Conservation (phyloP, 2,329 filamentous ascomycete species). For the Cladosporium colombiae region DNA sequence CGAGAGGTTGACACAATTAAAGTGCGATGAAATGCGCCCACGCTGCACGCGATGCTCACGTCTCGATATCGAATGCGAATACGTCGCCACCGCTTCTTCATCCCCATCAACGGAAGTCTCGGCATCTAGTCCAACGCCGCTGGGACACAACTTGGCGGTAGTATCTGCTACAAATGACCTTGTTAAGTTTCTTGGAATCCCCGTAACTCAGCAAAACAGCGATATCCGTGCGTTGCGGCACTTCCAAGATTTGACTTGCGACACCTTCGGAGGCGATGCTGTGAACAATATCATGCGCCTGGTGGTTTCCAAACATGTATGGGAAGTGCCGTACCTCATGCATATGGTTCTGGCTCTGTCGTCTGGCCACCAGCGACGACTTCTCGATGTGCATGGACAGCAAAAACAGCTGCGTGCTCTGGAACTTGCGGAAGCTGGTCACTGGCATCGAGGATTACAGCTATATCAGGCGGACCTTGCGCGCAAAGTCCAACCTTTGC, state of each 20-base stretch:
- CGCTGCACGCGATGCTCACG: conserved; percentile 22
- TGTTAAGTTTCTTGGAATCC: conserved; percentile 6
- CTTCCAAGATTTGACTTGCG: conserved; percentile 25
- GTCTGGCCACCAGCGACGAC: conserved; percentile 20
- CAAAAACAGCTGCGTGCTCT: background rate
- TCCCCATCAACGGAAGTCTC: background rate
- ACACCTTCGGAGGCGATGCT: conserved; percentile 22
- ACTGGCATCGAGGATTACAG: conserved; percentile 27
- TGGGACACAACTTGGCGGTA: conserved; percentile 21
- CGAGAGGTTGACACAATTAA: background rate
- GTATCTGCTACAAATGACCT: conserved; percentile 21
- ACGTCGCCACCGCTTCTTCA: background rate
- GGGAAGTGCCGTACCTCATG: conserved; percentile 27
- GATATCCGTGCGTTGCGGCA: conserved; percentile 24
- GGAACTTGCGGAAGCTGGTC: conserved; percentile 21
- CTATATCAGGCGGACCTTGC: conserved; percentile 24
- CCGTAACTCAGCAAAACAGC: background rate
- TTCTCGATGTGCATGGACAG: background rate
- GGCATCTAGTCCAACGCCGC: background rate
- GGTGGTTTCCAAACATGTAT: conserved; percentile 23
- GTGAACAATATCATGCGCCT: conserved; percentile 23
- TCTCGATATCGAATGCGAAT: conserved; percentile 19
- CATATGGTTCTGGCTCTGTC: conserved; percentile 29
- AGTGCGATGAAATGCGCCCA: conserved; percentile 24
- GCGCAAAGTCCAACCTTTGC: background rate